Evolutionary conservation across 2,329 filamentous ascomycete species (phyloP), one percentile per base, ranked within the genome.

Genomic region (Aureobasidium sp.): DNA sequence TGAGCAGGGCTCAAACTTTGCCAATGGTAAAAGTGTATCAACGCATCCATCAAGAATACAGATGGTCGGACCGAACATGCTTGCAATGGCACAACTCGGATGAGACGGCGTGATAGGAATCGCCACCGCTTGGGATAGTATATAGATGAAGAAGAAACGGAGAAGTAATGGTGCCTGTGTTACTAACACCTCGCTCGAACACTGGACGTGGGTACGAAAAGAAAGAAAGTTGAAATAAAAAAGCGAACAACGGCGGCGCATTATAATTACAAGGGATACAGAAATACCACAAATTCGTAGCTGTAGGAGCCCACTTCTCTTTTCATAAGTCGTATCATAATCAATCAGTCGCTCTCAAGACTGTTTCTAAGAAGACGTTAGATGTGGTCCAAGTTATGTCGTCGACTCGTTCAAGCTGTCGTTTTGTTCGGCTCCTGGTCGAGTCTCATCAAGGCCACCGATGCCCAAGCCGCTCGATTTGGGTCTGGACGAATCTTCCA

Each of bases 401-500:
- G n/a, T 33, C 11, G 31, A 29, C 10, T 40, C 55, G 10, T 29
- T 27, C 21, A 33, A 10, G 27, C 43, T 58, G 42, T 40, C 53
- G 19, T 38, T 35, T 4, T 33, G 42, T 40, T 58, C 55, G 13
- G 55, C 55, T 23, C 55, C 55, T 10, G 55, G 31, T 31, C 38
- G 42, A 15, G 33, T 62, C 19, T 63, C 63, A 29, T 62, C 50
- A 11, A 67, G 35, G n/a, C 65, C 67, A 38, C 62, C 64, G 29
- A 68, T 68, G 9, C 67, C 67, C 9, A 68, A 57, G n/a, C 67
- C 67, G 37, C 43, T 50, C 17, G 58, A 38, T 21, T 21, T 49
- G 13, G 60, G 40, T 37, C 40, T 40, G 9, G 53, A 57, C 17
- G 46, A 37, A 23, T n/a, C 40, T 46, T 46, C 49, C 35, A 25